Evolutionary conservation across 768 basidiomycete species (phyloP), one percentile per base, ranked within the genome.

Genomic region (Podaxis rugospora): DNA sequence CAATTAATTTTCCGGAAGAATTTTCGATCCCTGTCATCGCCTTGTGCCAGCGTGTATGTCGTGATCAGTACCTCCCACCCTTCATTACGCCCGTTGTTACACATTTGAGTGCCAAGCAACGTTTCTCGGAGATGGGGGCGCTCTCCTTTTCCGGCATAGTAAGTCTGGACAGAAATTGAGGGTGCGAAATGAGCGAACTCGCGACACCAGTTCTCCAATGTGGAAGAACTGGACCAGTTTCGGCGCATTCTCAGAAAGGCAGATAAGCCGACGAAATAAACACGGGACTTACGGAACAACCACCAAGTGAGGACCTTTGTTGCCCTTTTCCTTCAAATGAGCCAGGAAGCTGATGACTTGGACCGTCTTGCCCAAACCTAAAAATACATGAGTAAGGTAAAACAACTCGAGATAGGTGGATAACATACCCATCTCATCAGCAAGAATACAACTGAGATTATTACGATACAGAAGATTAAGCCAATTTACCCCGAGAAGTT

Each of bases 271-370:
- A 59, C 27, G 9, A 47, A 18, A 47, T 2, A 21, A 49, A 42
- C 32, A 25, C 25, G 28, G 10, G 42, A 85, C 94, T 66, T 75
- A 98, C 89, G 97, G 97, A 9, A 99, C 97, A 66, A 98, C 86
- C 54, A 99, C 82, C 28, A 98, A 85, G 75, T 98, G 94, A 13
- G 95, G 95, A 0, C 95, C 96, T 57, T 79, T 80, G 56, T 80
- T 82, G 16, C 89, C 90, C 52, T 78, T 81, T 67, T 93, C 91
- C 70, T 91, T 92, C 54, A 98, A 80, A 67, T 91, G 82, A 3
- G 95, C 92, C 63, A 98, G 84, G 78, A 99, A 97, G 57, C 95
- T 91, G 71, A 99, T 99, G 57, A 99, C 97, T 76, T 99, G 97
- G 40, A 96, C 91, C 1, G 97, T 99, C 80, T 99, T 99, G 27